phyloP scores from a whole-genome alignment of 2,329 filamentous ascomycete species.

The Nakataea oryzae region DNA sequence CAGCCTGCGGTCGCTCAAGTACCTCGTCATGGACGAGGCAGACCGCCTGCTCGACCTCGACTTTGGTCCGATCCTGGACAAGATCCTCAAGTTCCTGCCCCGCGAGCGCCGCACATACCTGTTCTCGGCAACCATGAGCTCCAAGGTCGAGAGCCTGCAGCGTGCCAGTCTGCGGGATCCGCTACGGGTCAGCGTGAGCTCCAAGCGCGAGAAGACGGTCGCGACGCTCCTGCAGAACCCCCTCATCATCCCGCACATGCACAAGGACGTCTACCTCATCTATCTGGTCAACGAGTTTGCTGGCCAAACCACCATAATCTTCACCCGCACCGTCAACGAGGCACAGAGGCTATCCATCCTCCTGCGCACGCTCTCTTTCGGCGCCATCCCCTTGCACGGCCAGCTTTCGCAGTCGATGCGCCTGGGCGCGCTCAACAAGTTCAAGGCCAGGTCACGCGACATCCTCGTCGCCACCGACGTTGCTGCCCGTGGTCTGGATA shows the following conservation, averaged over 20 bases:
- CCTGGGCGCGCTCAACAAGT: conserved; percentile 82
- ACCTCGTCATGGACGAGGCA: conserved; percentile 91
- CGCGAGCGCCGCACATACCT: conserved; percentile 72
- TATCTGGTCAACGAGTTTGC: conserved; percentile 77
- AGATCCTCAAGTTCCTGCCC: conserved; percentile 80
- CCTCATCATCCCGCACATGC: conserved; percentile 72
- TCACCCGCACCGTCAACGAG: conserved; percentile 86
- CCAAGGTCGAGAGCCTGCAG: conserved; percentile 86
- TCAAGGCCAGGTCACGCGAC: conserved; percentile 67
- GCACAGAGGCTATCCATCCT: conserved; percentile 78
- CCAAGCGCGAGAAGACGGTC: conserved; percentile 83
- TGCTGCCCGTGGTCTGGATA: conserved; percentile 86
- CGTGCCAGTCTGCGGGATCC: conserved; percentile 81
- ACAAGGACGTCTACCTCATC: conserved; percentile 86
- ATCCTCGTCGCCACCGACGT: conserved; percentile 91
- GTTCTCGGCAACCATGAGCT: conserved; percentile 67
- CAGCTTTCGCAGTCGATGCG: conserved; percentile 82
- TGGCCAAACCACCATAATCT: conserved; percentile 82
- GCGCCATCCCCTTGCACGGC: conserved; percentile 85
- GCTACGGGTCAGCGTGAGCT: conserved; percentile 69
- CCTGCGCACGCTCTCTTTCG: conserved; percentile 74
- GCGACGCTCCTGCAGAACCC: conserved; percentile 80
- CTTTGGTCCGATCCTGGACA: conserved; percentile 35
- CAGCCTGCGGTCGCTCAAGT: conserved; percentile 69
- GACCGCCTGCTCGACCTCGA: conserved; percentile 68